A percentile compares a stretch with the other conserved stretches of the same genome.
These are phyloP conservation scores for Shiraia sp. DNA, from an alignment of 2,329 filamentous ascomycete species.

Conservation along the genomic window DNA sequence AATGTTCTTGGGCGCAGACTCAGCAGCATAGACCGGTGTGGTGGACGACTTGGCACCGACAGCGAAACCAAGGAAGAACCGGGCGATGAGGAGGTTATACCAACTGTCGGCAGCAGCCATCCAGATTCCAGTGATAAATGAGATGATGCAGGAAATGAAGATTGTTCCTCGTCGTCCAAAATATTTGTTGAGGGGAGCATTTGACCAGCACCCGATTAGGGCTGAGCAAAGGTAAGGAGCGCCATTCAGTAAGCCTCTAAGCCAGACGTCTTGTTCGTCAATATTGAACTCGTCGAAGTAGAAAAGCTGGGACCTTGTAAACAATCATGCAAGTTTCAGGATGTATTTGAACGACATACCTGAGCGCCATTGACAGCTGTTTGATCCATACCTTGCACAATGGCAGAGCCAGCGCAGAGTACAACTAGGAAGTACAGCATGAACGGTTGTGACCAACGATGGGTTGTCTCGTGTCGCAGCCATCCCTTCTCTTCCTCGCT, in stretches of 20 bases:
- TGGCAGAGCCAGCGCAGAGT: constrained; percentile 68
- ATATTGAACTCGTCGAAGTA: constrained; percentile 36
- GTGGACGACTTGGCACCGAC: constrained; percentile 47
- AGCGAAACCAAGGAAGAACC: constrained; percentile 34
- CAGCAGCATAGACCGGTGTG: constrained; percentile 48
- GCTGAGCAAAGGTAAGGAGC: constrained; percentile 35
- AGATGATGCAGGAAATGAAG: constrained; percentile 32
- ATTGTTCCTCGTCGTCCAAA: constrained; percentile 37
- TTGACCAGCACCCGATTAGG: constrained; percentile 48
- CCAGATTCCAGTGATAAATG: constrained; percentile 14
- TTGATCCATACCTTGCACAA: constrained; percentile 63
- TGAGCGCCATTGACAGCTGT: constrained; percentile 41
- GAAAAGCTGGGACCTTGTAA: constrained; percentile 20
- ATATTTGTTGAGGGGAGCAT: constrained; percentile 11
- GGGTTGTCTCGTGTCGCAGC: constrained; percentile 63
- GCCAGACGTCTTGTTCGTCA: constrained; percentile 28
- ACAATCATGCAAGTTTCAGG: not conserved
- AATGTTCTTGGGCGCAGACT: constrained; percentile 44
- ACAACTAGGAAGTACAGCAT: constrained; percentile 69
- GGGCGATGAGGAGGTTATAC: constrained; percentile 10
- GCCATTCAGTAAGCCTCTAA: constrained; percentile 33
- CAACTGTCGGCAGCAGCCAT: constrained; percentile 12
- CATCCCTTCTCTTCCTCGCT: constrained; percentile 61
- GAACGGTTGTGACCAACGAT: constrained; percentile 71
- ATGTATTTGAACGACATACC: constrained; percentile 8